Evolutionary conservation across 1,284 basidiomycete species (phyloP), one percentile per base, ranked within the genome.

Genomic region (Heliocybe sulcata): DNA sequence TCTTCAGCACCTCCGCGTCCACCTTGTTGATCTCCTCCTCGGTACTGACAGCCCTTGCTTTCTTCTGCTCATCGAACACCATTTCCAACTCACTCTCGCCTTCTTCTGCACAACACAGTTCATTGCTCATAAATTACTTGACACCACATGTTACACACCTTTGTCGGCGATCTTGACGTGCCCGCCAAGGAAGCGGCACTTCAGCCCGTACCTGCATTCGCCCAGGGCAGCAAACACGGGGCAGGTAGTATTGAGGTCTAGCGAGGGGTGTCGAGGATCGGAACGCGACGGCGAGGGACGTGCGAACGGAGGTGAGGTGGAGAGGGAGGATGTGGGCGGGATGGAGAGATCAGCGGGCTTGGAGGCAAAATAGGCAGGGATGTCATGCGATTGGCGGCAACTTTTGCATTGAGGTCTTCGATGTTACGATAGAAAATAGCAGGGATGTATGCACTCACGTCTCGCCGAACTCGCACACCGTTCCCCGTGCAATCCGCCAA

Each of bases 161-260:
- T 69, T 59, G 20, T 76, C 77, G 25, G 72, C 70, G 48, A 68
- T 65, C 23, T 64, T 69, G 4, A 83, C 66, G 64, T 98, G 96
- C 0, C 81, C 85, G 11, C 89, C 87, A 2, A 97, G 80, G 71
- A 91, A 97, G 1, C 96, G 85, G 67, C 96, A 99, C 68, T 92
- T 91, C 72, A 92, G 87, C 3, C 93, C 96, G 59, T 83, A 83
- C 53, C 85, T 84, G 71, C 95, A 98, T 64, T 87, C 81, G 0
- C 95, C 95, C 3, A 79, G 77, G 59, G 85, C 82, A 26, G 77
- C 73, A 62, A 83, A 94, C 2, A 87, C 77, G 1, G 93, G 91
- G 63, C 94, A 98, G 1, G 64, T 69, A 0, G 81, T 81, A 16
- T 66, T 68, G 12, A 69, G 63, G 62, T 83, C 76, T 27, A 85